phyloP scores from a whole-genome alignment of 306 rosid species.

The Geum urbanum region DNA sequence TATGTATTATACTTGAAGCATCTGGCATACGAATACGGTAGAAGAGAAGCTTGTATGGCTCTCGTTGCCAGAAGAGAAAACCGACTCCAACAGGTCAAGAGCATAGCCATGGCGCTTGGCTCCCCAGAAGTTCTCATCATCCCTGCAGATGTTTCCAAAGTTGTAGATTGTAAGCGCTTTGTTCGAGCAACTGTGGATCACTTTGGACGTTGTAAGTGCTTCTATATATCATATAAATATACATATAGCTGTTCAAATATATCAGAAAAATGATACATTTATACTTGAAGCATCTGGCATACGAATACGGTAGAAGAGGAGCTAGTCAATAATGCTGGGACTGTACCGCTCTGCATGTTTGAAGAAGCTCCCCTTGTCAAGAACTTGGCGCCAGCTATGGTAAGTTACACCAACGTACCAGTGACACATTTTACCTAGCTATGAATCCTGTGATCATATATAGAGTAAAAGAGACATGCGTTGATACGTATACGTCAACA shows the following conservation, averaged over 20 bases:
- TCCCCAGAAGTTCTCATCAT: constrained; percentile 44
- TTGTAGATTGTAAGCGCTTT: constrained; percentile 38
- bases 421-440: background rate
- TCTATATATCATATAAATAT: background rate
- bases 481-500: too few relatives aligned
- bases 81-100: constrained; percentile 39
- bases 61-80: constrained; percentile 53
- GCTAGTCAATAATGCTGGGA: constrained; percentile 65
- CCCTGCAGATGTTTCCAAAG: constrained; percentile 52
- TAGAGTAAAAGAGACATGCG: too few relatives aligned
- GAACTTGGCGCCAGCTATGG: constrained; percentile 38
- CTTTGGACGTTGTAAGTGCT: constrained; percentile 45
- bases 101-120: constrained; percentile 33
- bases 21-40: constrained; percentile 62
- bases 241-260: background rate
- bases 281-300: too few relatives aligned
- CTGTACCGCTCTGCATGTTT: constrained; percentile 38
- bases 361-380: constrained; percentile 37
- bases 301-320: too few relatives aligned
- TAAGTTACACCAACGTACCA: background rate
- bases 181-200: constrained; percentile 40
- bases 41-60: constrained; percentile 50
- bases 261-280: too few relatives aligned
- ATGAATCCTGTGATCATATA: too few relatives aligned
- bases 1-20: constrained; percentile 21